Evolutionary conservation across 345 rosid species (phyloP).

Genomic region (Bruguiera parviflora): DNA sequence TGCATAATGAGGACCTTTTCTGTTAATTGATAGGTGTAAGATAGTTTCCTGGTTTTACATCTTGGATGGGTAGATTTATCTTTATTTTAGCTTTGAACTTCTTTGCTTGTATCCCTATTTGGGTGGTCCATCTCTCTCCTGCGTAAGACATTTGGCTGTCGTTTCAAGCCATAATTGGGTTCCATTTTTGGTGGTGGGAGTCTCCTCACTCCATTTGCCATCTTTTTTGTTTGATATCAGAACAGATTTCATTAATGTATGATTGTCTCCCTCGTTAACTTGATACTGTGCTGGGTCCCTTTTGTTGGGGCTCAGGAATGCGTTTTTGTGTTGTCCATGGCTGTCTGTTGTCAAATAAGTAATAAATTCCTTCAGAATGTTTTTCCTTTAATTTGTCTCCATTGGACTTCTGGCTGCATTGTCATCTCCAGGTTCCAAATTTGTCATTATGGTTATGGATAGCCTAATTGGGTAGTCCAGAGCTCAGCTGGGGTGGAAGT

Average conservation of each 20-base stretch:
- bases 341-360: neutral
- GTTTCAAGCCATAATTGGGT: constrained; percentile 2
- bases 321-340: neutral
- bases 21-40: constrained; percentile 15
- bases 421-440: neutral
- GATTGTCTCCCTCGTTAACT: constrained; percentile 7
- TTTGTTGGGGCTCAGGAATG: constrained; percentile 12
- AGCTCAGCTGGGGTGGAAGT: neutral
- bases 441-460: neutral
- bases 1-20: constrained; percentile 12
- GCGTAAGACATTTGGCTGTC: constrained; percentile 4
- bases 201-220: neutral
- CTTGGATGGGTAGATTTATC: constrained; percentile 1
- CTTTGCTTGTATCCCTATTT: neutral
- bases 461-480: neutral
- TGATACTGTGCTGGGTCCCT: constrained; percentile 10
- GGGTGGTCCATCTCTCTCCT: neutral
- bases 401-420: neutral
- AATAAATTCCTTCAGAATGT: neutral
- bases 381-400: neutral
- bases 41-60: neutral
- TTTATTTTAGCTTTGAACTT: neutral
- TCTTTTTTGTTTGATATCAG: constrained; percentile 4
- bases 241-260: constrained; percentile 1
- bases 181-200: constrained; percentile 5